These are phyloP conservation scores for Aspergillus proliferans DNA, from an alignment of 2,329 filamentous ascomycete genomes.

Conservation along the genomic window DNA sequence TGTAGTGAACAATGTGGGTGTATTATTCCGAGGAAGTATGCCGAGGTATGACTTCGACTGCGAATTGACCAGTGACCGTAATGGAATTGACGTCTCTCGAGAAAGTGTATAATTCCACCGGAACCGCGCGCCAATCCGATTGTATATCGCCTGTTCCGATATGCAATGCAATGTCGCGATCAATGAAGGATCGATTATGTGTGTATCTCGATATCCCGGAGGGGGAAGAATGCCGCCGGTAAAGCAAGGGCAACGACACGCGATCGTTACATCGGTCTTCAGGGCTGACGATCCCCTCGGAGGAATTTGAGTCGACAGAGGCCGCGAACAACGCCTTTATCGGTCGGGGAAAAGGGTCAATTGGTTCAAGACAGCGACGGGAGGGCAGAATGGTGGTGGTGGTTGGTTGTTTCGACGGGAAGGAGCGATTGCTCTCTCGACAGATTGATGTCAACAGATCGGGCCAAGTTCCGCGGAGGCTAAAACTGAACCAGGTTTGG, in stretches of 20 bases:
- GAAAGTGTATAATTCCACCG: not conserved
- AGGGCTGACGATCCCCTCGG: not conserved
- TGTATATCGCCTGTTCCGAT: not conserved
- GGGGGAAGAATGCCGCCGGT: conserved; percentile 5
- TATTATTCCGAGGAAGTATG: not conserved
- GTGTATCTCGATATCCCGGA: not conserved
- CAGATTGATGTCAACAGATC: conserved; percentile 1
- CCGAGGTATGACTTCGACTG: conserved; percentile 1
- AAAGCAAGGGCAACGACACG: conserved; percentile 11
- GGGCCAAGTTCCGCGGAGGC: not conserved
- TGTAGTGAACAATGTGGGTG: not conserved
- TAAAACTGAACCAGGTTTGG: not conserved
- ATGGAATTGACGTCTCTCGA: not conserved
- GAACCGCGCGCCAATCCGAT: not conserved
- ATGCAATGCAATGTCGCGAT: not conserved
- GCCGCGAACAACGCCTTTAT: not conserved
- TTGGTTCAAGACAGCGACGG: not conserved
- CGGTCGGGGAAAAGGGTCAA: not conserved
- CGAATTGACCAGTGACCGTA: not conserved
- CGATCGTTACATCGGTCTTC: not conserved
- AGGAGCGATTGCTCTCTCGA: conserved; percentile 1
- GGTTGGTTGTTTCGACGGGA: not conserved
- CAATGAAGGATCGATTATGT: conserved; percentile 1
- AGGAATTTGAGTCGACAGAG: conserved; percentile 4
- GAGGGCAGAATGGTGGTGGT: not conserved